phyloP scores from a whole-genome alignment of 441 rosid species.

The Adansonia rubrostipa region DNA sequence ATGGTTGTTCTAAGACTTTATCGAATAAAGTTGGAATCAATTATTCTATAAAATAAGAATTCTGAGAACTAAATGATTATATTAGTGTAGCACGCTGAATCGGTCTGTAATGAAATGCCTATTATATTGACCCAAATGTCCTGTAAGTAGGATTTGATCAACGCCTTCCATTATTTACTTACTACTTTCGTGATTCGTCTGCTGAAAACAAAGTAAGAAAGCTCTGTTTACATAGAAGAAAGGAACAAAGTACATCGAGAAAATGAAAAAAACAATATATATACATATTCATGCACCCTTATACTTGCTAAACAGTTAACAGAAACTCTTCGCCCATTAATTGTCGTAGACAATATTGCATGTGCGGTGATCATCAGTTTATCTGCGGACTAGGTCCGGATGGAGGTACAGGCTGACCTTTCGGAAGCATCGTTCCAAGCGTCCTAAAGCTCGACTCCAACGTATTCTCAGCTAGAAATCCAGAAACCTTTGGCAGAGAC shows the following conservation, averaged over 20 bases:
- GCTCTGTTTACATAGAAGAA: not conserved
- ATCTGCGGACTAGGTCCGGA: conserved; percentile 57
- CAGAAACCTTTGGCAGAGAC: conserved; percentile 18
- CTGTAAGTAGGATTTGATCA: too few species aligned
- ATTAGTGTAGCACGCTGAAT: too few species aligned
- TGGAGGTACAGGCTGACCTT: conserved; percentile 55
- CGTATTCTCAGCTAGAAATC: not conserved
- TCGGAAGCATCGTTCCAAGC: conserved; percentile 46
- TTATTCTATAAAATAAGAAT: too few species aligned
- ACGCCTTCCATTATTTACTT: too few species aligned
- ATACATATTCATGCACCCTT: not conserved
- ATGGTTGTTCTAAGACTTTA: too few species aligned
- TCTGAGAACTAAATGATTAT: too few species aligned
- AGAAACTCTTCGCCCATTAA: not conserved
- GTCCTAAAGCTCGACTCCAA: conserved; percentile 20
- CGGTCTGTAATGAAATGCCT: too few species aligned
- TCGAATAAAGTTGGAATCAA: too few species aligned
- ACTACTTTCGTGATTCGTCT: too few species aligned
- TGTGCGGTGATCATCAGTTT: not conserved
- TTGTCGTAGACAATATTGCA: not conserved
- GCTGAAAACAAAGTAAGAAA: too few species aligned
- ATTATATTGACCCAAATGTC: too few species aligned
- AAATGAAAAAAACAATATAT: not conserved
- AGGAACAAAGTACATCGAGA: not conserved
- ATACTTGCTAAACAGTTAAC: not conserved